Percentiles rank a stretch among this genome's conserved stretches.
phyloP scores from a whole-genome alignment of 2,329 filamentous ascomycete species.

The Tolypocladium tropicale region DNA sequence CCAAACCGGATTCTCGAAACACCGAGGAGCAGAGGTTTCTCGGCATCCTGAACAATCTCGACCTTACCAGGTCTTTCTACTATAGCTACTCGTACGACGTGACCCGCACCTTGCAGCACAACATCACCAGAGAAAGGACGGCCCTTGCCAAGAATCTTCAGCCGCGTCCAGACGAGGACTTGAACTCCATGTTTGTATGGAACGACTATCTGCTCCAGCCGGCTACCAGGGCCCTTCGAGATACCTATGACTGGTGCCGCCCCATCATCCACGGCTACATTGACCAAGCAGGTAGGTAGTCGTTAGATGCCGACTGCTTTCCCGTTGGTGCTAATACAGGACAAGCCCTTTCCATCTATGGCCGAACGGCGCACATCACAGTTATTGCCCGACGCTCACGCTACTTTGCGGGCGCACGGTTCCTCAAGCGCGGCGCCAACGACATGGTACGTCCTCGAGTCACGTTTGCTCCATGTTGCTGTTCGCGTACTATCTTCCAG shows the following conservation, averaged over 20 bases:
- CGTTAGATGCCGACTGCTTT: no score
- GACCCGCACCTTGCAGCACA: constrained; percentile 83
- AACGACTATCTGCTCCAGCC: constrained; percentile 82
- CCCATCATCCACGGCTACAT: constrained; percentile 95
- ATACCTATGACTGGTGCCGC: constrained; percentile 90
- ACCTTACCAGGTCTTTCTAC: constrained; percentile 87
- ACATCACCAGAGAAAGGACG: constrained; percentile 71
- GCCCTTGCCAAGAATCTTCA: constrained; percentile 55
- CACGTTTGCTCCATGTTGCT: not conserved
- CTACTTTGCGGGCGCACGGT: constrained; percentile 88
- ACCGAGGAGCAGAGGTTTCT: constrained; percentile 85
- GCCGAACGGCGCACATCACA: constrained; percentile 80
- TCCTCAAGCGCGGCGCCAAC: constrained; percentile 89
- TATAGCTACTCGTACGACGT: constrained; percentile 98
- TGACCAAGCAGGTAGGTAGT: constrained; percentile 60
- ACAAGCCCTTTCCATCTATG: constrained; percentile 67
- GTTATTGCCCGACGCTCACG: constrained; percentile 87
- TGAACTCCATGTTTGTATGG: constrained; percentile 97
- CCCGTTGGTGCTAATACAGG: not conserved
- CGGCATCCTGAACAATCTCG: constrained; percentile 79
- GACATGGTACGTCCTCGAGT: constrained; percentile 45
- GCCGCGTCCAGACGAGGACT: constrained; percentile 50
- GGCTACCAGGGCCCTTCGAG: constrained; percentile 57
- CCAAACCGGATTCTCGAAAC: constrained; percentile 67
- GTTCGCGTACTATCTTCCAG: not conserved